phyloP scores from a whole-genome alignment of 257 asterid genomes.

The Solanum sejunctum region DNA sequence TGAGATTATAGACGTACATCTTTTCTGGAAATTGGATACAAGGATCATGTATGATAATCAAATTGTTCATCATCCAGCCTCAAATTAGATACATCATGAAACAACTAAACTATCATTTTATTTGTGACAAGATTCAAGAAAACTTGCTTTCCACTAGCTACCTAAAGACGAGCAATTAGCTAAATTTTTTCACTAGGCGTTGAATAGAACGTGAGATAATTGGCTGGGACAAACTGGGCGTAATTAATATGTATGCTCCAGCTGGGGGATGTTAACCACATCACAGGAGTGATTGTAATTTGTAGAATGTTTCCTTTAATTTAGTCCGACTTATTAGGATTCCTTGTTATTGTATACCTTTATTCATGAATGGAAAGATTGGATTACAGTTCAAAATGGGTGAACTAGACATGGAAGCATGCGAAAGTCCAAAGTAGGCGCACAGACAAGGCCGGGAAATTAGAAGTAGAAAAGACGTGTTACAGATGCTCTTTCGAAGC shows the following conservation, averaged over 20 bases:
- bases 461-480: neutral
- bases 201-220: neutral
- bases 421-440: neutral
- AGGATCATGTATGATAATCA: no score
- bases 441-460: neutral
- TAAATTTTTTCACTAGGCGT: neutral
- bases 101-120: neutral
- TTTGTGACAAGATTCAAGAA: neutral
- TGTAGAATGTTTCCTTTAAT: neutral
- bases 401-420: neutral
- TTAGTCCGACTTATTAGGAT: neutral
- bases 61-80: neutral
- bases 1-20: no score
- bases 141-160: neutral
- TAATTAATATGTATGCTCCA: neutral
- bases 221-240: neutral
- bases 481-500: neutral
- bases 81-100: no score
- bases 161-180: neutral
- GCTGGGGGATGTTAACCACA: neutral
- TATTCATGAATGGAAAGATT: neutral
- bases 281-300: neutral
- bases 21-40: no score
- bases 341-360: neutral
- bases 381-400: neutral